Base-by-base conservation (phyloP, 2,329 filamentous ascomycete species). In the Capronia americana region DNA sequence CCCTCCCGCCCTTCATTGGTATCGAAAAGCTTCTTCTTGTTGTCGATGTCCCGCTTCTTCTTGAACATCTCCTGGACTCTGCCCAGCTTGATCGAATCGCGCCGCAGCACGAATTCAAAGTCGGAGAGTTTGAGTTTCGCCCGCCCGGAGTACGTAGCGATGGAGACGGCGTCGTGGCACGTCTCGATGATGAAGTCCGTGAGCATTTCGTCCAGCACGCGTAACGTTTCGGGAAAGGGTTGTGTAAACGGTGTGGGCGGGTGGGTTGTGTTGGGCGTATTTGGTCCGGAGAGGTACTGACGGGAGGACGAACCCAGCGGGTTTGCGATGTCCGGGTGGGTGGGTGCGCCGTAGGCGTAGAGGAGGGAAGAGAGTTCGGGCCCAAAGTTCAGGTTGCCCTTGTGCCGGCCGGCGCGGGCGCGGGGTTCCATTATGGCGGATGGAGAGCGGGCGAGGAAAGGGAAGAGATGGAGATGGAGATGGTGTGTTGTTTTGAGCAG, bases 41-140 rank as follows among this genome's bases (percentile, higher is more conserved):
- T 87, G 77, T 95, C 95, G 69, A 98, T 88, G 75, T 93, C 89
- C 76, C 89, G 89, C 73, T 96, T 92, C 84, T 94, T 93, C 79
- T 92, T 90, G 71, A 97, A 86, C 75, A 96, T 87, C 81, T 97
- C 93, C 76, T 92, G 88, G 62, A 98, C 93, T 74, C 94, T 89
- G 57, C 95, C 95, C 51, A 98, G 83, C 77, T 96, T 96, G 66
- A 87, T 84, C 8, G 91, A 89, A 75, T 98, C 96, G 70, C 91
- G 88, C 34, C 95, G 87, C 72, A 98, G 87, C 46, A 93, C 92
- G 79, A 96, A 99, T 75, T 96, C 93, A 81, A 99, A 97, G 79
- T 99, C 95, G 75, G 97, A 94, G 74, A 96, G 92, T 79, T 99
- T 99, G 80, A 99, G 93, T 81, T 99, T 99, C 74, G 96, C 92